Evolutionary conservation across 2,329 filamentous ascomycete species (phyloP).

Genomic region (Microcyclospora tardicrescens): DNA sequence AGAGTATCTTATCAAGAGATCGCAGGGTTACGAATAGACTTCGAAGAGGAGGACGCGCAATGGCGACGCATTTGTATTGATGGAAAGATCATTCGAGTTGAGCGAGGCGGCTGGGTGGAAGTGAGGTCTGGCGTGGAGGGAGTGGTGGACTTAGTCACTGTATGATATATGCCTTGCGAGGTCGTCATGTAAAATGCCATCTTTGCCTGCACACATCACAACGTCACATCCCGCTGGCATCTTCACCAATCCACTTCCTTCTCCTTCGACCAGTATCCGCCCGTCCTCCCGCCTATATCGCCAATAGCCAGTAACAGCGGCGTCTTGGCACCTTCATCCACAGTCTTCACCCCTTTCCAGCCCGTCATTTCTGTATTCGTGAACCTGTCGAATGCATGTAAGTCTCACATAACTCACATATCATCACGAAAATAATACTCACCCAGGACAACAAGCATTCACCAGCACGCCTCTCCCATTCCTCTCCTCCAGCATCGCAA

Average conservation of each 20-base stretch:
- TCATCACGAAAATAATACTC: conserved; percentile 8
- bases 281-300: conserved; percentile 21
- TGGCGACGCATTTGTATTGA: conserved; percentile 90
- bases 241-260: conserved; percentile 20
- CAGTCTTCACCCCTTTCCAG: conserved; percentile 22
- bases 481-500: conserved; percentile 19
- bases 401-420: no score
- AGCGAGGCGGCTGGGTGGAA: conserved; percentile 56
- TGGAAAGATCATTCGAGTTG: conserved; percentile 69
- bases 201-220: no score
- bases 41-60: conserved; percentile 51
- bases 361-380: conserved; percentile 26
- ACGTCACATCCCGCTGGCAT: neutral
- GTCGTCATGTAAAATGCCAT: neutral
- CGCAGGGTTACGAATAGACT: conserved; percentile 52
- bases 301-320: conserved; percentile 24
- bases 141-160: conserved; percentile 26
- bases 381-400: no score
- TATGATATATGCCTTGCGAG: neutral
- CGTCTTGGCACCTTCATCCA: conserved; percentile 23
- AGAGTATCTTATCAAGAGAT: conserved; percentile 59
- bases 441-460: conserved; percentile 25
- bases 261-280: conserved; percentile 24
- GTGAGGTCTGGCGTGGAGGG: conserved; percentile 39
- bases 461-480: conserved; percentile 16